phyloP scores from a whole-genome alignment of 306 rosid genomes.

The Cicer bijugum region DNA sequence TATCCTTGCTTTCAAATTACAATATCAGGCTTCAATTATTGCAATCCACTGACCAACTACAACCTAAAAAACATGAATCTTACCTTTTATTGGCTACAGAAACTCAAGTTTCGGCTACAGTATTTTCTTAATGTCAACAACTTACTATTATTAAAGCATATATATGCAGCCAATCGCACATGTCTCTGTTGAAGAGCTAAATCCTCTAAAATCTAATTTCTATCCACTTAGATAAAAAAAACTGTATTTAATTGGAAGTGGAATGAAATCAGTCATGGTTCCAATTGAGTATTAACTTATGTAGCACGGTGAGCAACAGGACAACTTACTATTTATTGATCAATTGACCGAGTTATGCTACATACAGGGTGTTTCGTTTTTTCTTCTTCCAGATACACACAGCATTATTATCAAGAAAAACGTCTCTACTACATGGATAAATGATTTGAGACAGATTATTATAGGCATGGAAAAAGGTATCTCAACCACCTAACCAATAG shows the following conservation, averaged over 20 bases:
- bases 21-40: background rate
- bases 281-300: background rate
- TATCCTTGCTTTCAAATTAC: background rate
- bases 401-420: background rate
- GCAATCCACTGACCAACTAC: background rate
- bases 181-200: background rate
- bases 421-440: background rate
- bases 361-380: background rate
- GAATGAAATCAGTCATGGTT: background rate
- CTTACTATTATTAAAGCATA: background rate
- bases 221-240: constrained; percentile 2
- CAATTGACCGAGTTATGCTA: background rate
- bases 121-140: background rate
- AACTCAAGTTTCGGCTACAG: background rate
- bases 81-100: background rate
- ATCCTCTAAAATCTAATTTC: background rate
- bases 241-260: background rate
- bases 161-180: background rate
- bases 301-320: background rate
- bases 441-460: background rate
- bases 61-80: background rate
- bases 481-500: background rate
- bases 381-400: background rate
- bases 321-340: background rate
- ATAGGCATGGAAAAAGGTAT: background rate